Evolutionary conservation across 306 rosid genomes (phyloP).

Genomic region (Glycine soja): DNA sequence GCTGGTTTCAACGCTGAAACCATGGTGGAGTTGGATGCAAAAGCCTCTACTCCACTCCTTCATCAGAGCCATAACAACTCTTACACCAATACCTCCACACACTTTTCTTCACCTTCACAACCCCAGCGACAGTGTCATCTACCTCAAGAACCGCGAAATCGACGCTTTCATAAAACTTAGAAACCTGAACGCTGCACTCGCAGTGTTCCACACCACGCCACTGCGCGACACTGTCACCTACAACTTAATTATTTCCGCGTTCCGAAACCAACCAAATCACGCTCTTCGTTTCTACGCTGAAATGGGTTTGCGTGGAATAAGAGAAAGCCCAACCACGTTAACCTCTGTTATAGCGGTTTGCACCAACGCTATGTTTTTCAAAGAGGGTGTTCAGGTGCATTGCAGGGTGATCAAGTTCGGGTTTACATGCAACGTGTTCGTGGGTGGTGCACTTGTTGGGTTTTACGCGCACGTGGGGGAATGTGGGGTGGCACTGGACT

Average conservation of each 20-base stretch:
- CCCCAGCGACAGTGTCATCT: constrained; percentile 50
- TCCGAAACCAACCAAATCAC: constrained; percentile 46
- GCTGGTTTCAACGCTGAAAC: constrained; percentile 33
- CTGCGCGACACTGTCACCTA: constrained; percentile 71
- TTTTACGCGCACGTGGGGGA: constrained; percentile 62
- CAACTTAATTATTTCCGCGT: constrained; percentile 73
- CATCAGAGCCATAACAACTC: constrained; percentile 44
- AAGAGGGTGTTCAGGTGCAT: constrained; percentile 76
- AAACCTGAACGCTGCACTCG: constrained; percentile 56
- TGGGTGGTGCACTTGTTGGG: constrained; percentile 67
- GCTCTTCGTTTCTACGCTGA: constrained; percentile 63
- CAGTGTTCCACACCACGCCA: constrained; percentile 63
- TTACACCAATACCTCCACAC: constrained; percentile 32
- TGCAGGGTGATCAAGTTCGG: constrained; percentile 74
- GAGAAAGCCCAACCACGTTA: constrained; percentile 67
- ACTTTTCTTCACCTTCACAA: background rate
- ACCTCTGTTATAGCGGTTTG: constrained; percentile 66
- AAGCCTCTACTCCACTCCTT: constrained; percentile 36
- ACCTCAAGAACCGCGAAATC: constrained; percentile 61
- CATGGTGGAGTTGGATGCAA: constrained; percentile 34
- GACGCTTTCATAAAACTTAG: constrained; percentile 52
- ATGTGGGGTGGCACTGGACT: constrained; percentile 51
- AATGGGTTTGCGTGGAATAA: constrained; percentile 64
- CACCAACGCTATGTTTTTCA: constrained; percentile 48
- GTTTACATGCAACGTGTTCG: constrained; percentile 57